Evolutionary conservation across 2,329 filamentous ascomycete species (phyloP), one percentile per base, ranked within the genome.

Genomic region (Xylariaceae sp.): DNA sequence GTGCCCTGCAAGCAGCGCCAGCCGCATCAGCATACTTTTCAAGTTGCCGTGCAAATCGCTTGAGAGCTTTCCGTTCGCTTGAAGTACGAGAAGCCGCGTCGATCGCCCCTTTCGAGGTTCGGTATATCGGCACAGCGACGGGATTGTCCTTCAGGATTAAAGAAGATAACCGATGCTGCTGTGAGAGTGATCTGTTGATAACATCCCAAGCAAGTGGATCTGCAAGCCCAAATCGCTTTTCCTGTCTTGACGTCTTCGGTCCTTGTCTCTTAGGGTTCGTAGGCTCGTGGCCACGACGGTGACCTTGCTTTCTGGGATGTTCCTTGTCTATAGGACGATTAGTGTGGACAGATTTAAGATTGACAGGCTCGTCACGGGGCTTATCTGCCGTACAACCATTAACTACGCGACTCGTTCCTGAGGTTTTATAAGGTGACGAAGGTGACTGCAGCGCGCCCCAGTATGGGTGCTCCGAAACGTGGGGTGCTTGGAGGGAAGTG

Each of bases 181-280:
- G 76, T 5, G 68, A 70, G 30, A 79, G 66, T 40, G 70, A 74
- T 49, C 75, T 71, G 18, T 72, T 71, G 40, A 78, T 73, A 4
- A 76, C 72, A 53, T 76, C 72, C 56, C 75, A 72, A 13, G 74
- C 69, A 9, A 68, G 66, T 15, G 72, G 67, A 51, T 77, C 74
- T 47, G 56, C 69, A 60, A 63, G 59, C 29, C 64, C 65, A 46
- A 64, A 65, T 19, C 67, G 65, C 39, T 69, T 71, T 15, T 68
- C 62, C 7, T 57, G 61, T 36, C 36, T 26, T 19, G 55, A 49
- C 6, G 50, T 52, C 34, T 55, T 62, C 51, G 56, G 51, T n/a
- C 43, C 56, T 32, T 34, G 54, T 42, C 29, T 53, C 22, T 55
- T 53, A 34, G 26, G 21, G 26, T 56, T 46, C 44, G 21, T 34